Evolutionary conservation across 106 monocot genomes (phyloP).

Genomic region (Acorus gramineus): DNA sequence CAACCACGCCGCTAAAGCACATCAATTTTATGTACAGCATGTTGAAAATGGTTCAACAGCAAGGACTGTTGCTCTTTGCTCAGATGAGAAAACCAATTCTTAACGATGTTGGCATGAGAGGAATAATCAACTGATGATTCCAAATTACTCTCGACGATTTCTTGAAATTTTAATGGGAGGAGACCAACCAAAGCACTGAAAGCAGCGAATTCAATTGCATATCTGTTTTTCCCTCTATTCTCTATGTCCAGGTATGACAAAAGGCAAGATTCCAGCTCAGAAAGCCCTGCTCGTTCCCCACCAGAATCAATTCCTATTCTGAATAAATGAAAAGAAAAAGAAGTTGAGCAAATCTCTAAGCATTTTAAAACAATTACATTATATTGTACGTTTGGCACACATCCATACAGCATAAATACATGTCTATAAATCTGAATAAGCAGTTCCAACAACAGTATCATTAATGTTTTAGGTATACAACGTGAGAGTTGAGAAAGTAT

Average conservation of each 20-base stretch:
- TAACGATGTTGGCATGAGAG: not conserved
- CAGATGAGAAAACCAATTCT: slow-evolving; percentile 3
- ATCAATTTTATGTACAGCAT: not conserved
- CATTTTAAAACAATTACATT: too few species aligned
- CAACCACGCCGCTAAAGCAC: not conserved
- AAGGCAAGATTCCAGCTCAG: not conserved
- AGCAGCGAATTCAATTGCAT: slow-evolving; percentile 1
- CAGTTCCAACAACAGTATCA: too few species aligned
- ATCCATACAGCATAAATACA: too few species aligned
- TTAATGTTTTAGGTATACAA: too few species aligned
- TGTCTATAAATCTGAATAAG: too few species aligned
- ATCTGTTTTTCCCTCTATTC: not conserved
- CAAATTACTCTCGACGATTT: not conserved
- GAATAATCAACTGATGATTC: not conserved
- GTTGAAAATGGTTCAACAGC: not conserved
- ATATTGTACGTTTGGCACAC: too few species aligned
- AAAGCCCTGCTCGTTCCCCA: not conserved
- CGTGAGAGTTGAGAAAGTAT: too few species aligned
- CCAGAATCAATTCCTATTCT: not conserved
- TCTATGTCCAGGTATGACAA: not conserved
- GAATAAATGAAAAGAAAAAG: not conserved
- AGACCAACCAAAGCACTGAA: not conserved
- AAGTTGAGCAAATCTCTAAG: not conserved
- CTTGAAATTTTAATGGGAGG: not conserved
- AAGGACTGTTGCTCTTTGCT: not conserved